Conservation (phyloP, 148 eudicot genomes). For the Camellia sinensis region DNA sequence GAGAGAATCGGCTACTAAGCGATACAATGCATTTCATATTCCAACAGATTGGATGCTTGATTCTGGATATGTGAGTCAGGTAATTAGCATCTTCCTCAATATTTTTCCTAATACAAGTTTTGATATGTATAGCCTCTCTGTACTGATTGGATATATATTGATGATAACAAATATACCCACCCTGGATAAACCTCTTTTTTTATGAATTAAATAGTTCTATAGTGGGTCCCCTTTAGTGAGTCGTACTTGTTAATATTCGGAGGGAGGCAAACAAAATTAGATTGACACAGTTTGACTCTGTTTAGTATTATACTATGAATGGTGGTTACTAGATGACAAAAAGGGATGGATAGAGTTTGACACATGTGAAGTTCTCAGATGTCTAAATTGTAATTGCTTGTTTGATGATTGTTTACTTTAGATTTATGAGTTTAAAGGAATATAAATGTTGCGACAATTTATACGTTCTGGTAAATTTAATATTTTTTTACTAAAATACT, state of each 20-base stretch:
- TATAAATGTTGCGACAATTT: conserved; percentile 29
- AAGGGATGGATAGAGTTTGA: conserved; percentile 18
- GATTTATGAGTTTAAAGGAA: conserved; percentile 18
- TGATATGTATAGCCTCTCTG: background rate
- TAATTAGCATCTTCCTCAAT: conserved; percentile 9
- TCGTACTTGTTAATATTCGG: too few species aligned
- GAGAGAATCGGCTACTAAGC: conserved; percentile 74
- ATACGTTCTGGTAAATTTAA: conserved; percentile 20
- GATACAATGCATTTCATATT: conserved; percentile 69
- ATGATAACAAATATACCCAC: too few species aligned
- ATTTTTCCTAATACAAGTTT: background rate
- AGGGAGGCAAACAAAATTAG: too few species aligned
- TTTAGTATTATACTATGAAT: background rate
- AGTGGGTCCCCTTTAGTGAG: too few species aligned
- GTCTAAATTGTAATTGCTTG: conserved; percentile 8
- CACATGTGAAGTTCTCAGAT: conserved; percentile 55
- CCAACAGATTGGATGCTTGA: conserved; percentile 97
- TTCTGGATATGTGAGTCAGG: conserved; percentile 79
- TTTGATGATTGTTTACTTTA: conserved; percentile 11
- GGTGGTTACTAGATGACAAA: conserved; percentile 45
- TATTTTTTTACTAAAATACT: background rate
- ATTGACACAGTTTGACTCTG: too few species aligned
- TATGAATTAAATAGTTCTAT: too few species aligned
- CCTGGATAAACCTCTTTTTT: too few species aligned
- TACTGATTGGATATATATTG: too few species aligned